Conservation (phyloP, 495 filamentous ascomycete species). For the Tuber brumale region DNA sequence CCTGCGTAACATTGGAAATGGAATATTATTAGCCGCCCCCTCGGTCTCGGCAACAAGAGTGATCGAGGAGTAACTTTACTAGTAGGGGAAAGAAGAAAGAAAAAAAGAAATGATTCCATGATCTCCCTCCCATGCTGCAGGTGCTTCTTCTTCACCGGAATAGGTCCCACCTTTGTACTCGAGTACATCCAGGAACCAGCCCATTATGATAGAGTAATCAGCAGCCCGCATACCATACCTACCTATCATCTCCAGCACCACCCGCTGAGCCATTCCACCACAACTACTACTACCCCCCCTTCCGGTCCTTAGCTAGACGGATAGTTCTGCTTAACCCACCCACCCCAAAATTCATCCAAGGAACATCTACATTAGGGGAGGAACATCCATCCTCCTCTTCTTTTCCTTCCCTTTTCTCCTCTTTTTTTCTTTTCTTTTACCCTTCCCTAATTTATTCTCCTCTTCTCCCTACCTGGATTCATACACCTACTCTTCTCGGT, state of each 20-base stretch:
- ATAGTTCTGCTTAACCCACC: not conserved
- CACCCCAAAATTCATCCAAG: not conserved
- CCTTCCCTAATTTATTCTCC: not conserved
- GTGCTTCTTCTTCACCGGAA: not conserved
- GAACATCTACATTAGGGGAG: not conserved
- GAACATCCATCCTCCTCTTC: not conserved
- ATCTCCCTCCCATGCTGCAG: not conserved
- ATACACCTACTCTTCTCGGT: conserved; percentile 9
- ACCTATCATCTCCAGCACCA: not conserved
- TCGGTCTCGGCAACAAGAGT: not conserved
- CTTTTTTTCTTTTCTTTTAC: too few species aligned
- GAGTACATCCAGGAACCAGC: not conserved
- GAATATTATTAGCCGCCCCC: not conserved
- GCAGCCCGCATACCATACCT: not conserved
- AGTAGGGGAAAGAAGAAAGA: not conserved
- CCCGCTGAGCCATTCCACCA: not conserved
- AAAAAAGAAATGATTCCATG: not conserved
- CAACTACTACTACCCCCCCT: not conserved
- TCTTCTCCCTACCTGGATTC: conserved; percentile 4
- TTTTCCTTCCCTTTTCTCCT: too few species aligned
- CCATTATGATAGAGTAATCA: not conserved
- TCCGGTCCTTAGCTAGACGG: not conserved
- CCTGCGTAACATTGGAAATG: not conserved
- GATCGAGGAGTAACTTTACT: not conserved
- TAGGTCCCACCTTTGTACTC: not conserved